phyloP scores from a whole-genome alignment of 768 basidiomycete genomes.

The Serendipita indica region DNA sequence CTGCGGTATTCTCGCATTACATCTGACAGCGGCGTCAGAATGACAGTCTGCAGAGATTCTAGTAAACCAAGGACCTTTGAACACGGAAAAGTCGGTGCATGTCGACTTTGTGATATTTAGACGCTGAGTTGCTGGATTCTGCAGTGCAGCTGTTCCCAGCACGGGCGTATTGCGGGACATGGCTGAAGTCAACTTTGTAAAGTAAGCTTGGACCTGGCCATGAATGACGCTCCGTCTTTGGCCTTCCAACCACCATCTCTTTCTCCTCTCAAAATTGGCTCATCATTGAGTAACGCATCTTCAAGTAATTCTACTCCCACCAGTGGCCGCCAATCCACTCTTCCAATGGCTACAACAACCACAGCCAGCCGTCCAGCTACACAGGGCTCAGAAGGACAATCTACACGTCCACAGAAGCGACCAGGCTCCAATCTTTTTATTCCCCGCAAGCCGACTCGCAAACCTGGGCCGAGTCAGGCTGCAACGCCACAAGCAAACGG shows the following conservation, averaged over 20 bases:
- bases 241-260: conserved; percentile 1
- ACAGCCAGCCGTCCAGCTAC: neutral
- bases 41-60: conserved; percentile 13
- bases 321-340: neutral
- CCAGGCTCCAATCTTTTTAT: conserved; percentile 7
- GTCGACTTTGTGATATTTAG: conserved; percentile 47
- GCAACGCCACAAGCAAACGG: neutral
- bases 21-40: conserved; percentile 30
- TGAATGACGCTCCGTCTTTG: neutral
- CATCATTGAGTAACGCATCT: neutral
- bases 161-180: neutral
- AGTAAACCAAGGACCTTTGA: no score
- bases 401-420: neutral
- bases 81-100: conserved; percentile 58
- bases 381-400: neutral
- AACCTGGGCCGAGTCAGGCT: neutral
- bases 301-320: neutral
- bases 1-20: conserved; percentile 69
- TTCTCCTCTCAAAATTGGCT: conserved; percentile 5
- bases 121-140: conserved; percentile 7
- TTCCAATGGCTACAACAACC: neutral
- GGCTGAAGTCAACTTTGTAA: neutral
- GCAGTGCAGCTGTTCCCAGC: neutral
- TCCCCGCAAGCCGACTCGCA: neutral
- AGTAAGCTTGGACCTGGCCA: neutral